Base-by-base conservation (phyloP, 1,284 basidiomycete species). In the Leccinum fuscescens region DNA sequence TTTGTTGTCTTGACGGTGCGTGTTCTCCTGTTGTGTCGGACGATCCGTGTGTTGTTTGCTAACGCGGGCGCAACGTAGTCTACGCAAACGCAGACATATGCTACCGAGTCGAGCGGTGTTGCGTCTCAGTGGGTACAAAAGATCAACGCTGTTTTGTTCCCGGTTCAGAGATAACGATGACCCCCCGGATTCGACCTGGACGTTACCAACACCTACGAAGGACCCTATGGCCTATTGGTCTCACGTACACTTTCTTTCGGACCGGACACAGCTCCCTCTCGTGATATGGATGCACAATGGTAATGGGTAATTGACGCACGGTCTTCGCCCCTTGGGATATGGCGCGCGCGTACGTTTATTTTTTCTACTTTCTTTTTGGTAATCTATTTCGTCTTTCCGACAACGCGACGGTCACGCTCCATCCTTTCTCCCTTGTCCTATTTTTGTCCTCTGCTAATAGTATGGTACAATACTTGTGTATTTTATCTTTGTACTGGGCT, bases 1-100 rank as follows among this genome's bases (percentile, higher is more conserved):
- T 86, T 89, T 69, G 80, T 83, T n/a, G 77, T 88, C 42, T 71
- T 86, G 67, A 86, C 85, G 55, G 86, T 88, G 79, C 22, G 53
- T 54, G 14, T 4, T n/a, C 27, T n/a, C 27, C 27, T 37, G 17
- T 31, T 8, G 12, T 11, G 35, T 35, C n/a, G 11, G 11, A 31
- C 27, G 17, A 33, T 11, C 17, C 9, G 20, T 54, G 33, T 39
- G 3, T 11, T 20, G n/a, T 11, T 33, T 53, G 31, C 66, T 62
- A 4, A 64, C 7, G 29, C n/a, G 12, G 1, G 15, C 2, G 44
- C 33, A 33, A 14, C 4, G 44, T 63, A 87, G 85, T 76, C 80
- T 37, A 75, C 78, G 14, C 86, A 82, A 69, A 81, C 81, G 17
- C 80, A 82, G 64, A 78, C 78, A 31, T 88, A 82, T 67, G 77